phyloP scores from a whole-genome alignment of 2,329 filamentous ascomycete species.

The Hypoxylon sp. region DNA sequence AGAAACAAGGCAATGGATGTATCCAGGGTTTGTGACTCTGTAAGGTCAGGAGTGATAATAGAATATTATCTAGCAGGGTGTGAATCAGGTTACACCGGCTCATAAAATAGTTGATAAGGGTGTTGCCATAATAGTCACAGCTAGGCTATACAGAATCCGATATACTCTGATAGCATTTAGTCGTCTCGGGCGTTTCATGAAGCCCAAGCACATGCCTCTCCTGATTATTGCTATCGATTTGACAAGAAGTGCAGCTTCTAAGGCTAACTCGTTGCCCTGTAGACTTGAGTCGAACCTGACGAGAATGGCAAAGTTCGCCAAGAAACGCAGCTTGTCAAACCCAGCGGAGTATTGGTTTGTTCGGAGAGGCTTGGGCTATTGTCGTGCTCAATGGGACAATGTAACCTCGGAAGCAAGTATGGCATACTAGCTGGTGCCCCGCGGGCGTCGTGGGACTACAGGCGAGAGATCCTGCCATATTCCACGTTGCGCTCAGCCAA shows the following conservation, averaged over 20 bases:
- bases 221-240: not conserved
- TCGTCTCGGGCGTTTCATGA: not conserved
- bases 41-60: too few species aligned
- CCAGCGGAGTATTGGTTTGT: not conserved
- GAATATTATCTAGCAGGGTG: too few species aligned
- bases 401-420: slow-evolving; percentile 20
- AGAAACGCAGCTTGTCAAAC: slow-evolving; percentile 7
- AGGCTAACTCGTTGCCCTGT: too few species aligned
- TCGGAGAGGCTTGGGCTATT: not conserved
- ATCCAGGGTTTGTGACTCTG: too few species aligned
- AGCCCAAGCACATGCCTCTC: not conserved
- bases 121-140: too few species aligned
- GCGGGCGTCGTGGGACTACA: slow-evolving; percentile 5
- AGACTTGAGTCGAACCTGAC: not conserved
- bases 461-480: slow-evolving; percentile 7
- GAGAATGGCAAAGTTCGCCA: slow-evolving; percentile 10
- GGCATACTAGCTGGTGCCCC: slow-evolving; percentile 6
- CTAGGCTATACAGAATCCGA: not conserved
- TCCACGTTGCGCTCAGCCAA: slow-evolving; percentile 7
- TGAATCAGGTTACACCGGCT: too few species aligned
- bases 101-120: too few species aligned
- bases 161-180: not conserved
- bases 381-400: not conserved
- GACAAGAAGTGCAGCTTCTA: not conserved
- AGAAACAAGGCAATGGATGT: too few species aligned